Conservation (phyloP, 2,329 filamentous ascomycete species). For the Ceratocystis lukuohia region DNA sequence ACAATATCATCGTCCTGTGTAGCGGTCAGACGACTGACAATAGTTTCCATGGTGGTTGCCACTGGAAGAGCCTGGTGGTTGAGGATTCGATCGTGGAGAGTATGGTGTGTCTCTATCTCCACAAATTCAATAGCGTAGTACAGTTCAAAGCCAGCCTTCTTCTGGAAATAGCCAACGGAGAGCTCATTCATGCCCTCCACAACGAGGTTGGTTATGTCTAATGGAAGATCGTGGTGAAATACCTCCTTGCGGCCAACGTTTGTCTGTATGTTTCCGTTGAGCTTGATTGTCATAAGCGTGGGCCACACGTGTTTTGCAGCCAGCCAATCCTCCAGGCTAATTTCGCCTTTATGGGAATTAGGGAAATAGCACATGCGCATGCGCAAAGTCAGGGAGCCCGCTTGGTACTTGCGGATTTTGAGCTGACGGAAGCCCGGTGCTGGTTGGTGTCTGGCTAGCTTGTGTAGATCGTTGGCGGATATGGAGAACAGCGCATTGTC, state of each 20-base stretch:
- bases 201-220: conserved; percentile 56
- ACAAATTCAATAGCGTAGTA: conserved; percentile 58
- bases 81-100: conserved; percentile 31
- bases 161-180: conserved; percentile 34
- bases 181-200: conserved; percentile 48
- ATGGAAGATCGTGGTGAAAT: conserved; percentile 60
- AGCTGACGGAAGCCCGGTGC: neutral
- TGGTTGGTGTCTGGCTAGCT: neutral
- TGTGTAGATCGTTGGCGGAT: neutral
- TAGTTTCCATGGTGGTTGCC: neutral
- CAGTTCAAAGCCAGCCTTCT: neutral
- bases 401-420: conserved; percentile 10
- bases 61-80: conserved; percentile 30
- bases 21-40: neutral
- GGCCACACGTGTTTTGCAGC: conserved; percentile 5
- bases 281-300: neutral
- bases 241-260: conserved; percentile 52
- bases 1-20: conserved; percentile 11
- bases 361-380: conserved; percentile 13
- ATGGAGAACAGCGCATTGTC: neutral
- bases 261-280: neutral
- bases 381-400: neutral
- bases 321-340: conserved; percentile 1
- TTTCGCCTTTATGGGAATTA: neutral
- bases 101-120: conserved; percentile 37